Percentiles rank a stretch among this genome's conserved stretches.
phyloP scores from a whole-genome alignment of 2,329 filamentous ascomycete species.

The Colletotrichum sp. region DNA sequence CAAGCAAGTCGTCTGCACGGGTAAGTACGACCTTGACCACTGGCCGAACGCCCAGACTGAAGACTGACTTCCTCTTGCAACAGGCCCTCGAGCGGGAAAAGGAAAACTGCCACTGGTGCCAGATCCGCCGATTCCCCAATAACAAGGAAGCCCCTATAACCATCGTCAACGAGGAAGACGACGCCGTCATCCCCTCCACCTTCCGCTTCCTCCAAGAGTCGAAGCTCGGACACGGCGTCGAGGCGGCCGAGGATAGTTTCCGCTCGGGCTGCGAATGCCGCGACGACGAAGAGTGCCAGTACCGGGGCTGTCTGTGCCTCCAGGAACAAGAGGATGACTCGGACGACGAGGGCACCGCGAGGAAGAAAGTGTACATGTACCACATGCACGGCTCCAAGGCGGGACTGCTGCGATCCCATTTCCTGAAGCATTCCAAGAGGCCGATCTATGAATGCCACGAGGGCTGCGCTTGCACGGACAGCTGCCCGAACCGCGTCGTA shows the following conservation, averaged over 20 bases:
- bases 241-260: slow-evolving; percentile 64
- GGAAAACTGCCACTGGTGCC: slow-evolving; percentile 64
- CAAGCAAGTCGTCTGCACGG: background rate
- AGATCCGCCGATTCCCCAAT: slow-evolving; percentile 59
- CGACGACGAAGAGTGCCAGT: slow-evolving; percentile 69
- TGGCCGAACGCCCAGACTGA: background rate
- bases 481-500: slow-evolving; percentile 78
- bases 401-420: slow-evolving; percentile 56
- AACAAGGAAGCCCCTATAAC: slow-evolving; percentile 59
- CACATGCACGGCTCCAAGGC: slow-evolving; percentile 57
- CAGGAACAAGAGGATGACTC: slow-evolving; percentile 63
- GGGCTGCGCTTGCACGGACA: slow-evolving; percentile 66
- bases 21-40: background rate
- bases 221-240: slow-evolving; percentile 64
- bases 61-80: background rate
- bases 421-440: slow-evolving; percentile 55
- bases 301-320: slow-evolving; percentile 72
- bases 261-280: slow-evolving; percentile 73
- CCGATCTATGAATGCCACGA: slow-evolving; percentile 84
- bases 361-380: slow-evolving; percentile 64
- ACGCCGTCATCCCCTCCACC: slow-evolving; percentile 58
- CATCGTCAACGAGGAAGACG: slow-evolving; percentile 68
- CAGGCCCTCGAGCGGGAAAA: slow-evolving; percentile 44
- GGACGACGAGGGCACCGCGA: slow-evolving; percentile 34
- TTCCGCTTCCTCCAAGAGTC: slow-evolving; percentile 75